Evolutionary conservation across 2,329 filamentous ascomycete species (phyloP), one percentile per base, ranked within the genome.

Genomic region (Fusarium decemcellulare): DNA sequence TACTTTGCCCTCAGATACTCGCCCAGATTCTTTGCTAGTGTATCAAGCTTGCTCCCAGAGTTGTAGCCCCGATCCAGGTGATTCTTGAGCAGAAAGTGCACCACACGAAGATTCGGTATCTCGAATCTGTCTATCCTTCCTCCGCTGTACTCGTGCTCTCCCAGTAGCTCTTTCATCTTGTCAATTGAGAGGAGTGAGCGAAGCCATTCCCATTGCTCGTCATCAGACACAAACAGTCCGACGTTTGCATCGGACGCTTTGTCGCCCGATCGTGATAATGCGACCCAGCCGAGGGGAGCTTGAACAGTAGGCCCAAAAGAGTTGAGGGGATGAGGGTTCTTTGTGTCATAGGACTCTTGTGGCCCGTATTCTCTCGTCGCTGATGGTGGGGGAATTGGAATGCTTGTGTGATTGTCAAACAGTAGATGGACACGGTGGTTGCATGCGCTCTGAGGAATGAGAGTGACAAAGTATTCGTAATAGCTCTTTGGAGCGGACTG

Each of bases 131-230:
- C 82, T 55, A 85, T 76, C 40, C 76, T 73, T 39, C 77, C 74
- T 6, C 73, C 73, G 11, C 67, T 70, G 44, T 81, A 69, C 46
- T 80, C 75, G 56, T 81, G 78, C 39, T 79, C 76, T 2, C 76
- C 80, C 11, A 82, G 72, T 10, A 82, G 68, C 51, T 73, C 73
- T 14, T 77, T 71, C 56, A 86, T 68, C 29, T 76, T 80, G 2
- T 72, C 69, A 6, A 74, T 73, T 0, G 79, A 84, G 65, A 86
- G 75, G 15, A 84, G 50, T 4, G 70, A 74, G 16, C 82, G 76
- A n/a, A 84, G 70, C 82, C 82, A 84, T 10, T 82, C 77, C 73
- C 79, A 85, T 68, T 84, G 82, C 52, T 84, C 81, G 3, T 75
- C 74, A 53, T 79, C 68, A 76, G 80, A 76, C 8, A 83, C 81